A percentile compares a stretch with the other conserved stretches of the same genome.
phyloP scores from a whole-genome alignment of 2,329 filamentous ascomycete species.

The Ceratocystis eucalypticola region DNA sequence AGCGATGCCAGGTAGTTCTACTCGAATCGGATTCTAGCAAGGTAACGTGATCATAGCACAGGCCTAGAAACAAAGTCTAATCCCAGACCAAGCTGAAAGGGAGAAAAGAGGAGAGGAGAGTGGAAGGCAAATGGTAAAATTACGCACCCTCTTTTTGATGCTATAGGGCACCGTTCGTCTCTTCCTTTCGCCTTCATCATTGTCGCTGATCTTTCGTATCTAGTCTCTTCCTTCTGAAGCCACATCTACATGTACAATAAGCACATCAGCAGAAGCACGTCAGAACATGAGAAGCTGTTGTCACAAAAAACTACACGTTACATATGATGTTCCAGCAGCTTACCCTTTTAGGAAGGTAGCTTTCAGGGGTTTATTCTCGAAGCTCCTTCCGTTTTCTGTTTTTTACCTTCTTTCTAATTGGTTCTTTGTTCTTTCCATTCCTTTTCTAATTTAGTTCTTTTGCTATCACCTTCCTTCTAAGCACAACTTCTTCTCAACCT shows the following conservation, averaged over 20 bases:
- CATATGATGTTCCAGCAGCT: not conserved
- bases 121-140: not conserved
- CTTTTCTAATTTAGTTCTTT: not conserved
- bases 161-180: not conserved
- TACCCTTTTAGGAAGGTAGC: slow-evolving; percentile 6
- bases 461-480: not conserved
- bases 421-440: not conserved
- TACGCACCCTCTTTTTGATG: not conserved
- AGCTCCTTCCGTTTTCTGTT: not conserved
- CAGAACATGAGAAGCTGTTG: not conserved
- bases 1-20: no score
- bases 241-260: not conserved
- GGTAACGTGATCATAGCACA: not conserved
- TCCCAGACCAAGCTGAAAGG: no score
- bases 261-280: not conserved
- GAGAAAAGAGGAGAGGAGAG: not conserved
- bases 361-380: not conserved
- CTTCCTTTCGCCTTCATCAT: not conserved
- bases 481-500: no score
- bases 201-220: not conserved
- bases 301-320: not conserved
- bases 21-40: no score
- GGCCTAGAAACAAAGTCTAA: not conserved
- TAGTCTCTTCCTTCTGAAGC: not conserved
- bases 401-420: not conserved